These are phyloP conservation scores for Huntiella omanensis DNA, from an alignment of 2,329 filamentous ascomycete genomes.

Conservation along the genomic window DNA sequence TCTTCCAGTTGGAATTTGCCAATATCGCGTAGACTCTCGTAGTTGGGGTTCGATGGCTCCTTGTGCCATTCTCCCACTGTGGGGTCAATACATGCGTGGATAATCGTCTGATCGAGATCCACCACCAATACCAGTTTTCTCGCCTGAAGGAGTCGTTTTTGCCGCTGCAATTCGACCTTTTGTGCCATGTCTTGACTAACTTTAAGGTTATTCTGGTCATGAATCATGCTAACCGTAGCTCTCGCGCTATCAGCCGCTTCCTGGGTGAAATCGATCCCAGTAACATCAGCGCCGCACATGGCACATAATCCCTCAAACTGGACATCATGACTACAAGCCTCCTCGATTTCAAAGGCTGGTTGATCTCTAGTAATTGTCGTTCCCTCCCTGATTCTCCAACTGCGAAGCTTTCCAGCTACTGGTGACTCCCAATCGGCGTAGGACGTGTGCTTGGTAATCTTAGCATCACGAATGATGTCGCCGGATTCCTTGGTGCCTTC, in stretches of 20 bases:
- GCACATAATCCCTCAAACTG: conserved; percentile 85
- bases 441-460: conserved; percentile 50
- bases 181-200: conserved; percentile 70
- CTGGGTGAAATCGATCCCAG: conserved; percentile 67
- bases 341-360: conserved; percentile 57
- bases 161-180: conserved; percentile 68
- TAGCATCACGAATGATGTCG: conserved; percentile 39
- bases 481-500: conserved; percentile 59
- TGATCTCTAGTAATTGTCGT: conserved; percentile 41
- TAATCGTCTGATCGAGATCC: conserved; percentile 94
- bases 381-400: conserved; percentile 57
- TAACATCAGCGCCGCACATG: conserved; percentile 93
- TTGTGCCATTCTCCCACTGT: conserved; percentile 92
- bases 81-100: conserved; percentile 91
- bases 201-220: conserved; percentile 72
- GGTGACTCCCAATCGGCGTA: conserved; percentile 65
- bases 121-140: conserved; percentile 86
- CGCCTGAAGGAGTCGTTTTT: conserved; percentile 59
- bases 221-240: conserved; percentile 85
- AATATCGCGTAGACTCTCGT: conserved; percentile 78
- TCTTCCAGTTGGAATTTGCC: conserved; percentile 75
- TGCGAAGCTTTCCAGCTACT: conserved; percentile 56
- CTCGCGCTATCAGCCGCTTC: conserved; percentile 62
- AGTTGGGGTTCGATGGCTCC: conserved; percentile 75
- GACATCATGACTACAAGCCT: conserved; percentile 76